Evolutionary conservation across 306 rosid genomes (phyloP).

Genomic region (Hippophae tibetana): DNA sequence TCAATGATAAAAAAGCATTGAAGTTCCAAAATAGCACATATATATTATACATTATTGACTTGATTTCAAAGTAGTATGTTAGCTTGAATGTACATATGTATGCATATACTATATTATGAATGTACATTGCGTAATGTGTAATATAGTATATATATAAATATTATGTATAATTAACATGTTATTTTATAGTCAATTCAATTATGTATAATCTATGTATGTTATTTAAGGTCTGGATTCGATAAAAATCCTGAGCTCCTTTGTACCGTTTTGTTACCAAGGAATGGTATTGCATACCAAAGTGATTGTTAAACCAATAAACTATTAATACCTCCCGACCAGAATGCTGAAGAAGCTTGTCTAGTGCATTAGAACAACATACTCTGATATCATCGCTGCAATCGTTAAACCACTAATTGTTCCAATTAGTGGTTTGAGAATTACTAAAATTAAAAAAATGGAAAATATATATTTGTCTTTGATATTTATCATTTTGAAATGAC

Average conservation of each 20-base stretch:
- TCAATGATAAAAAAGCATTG: no score
- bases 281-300: background rate
- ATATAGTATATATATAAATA: no score
- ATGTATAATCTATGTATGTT: no score
- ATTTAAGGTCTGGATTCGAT: no score
- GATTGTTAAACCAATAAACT: background rate
- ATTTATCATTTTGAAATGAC: constrained; percentile 4
- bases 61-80: no score
- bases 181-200: no score
- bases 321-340: constrained; percentile 68
- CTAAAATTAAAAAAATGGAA: constrained; percentile 2
- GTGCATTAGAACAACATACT: constrained; percentile 54
- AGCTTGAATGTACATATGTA: no score
- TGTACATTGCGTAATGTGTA: no score
- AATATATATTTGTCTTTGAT: constrained; percentile 1
- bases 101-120: no score
- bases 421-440: constrained; percentile 45
- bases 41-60: no score
- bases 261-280: background rate
- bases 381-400: constrained; percentile 80
- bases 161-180: no score
- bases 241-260: background rate
- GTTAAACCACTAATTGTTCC: constrained; percentile 80
- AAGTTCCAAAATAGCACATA: no score
- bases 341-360: constrained; percentile 55